Evolutionary conservation across 768 basidiomycete genomes (phyloP).

Genomic region (Hemileccinum impolitum): DNA sequence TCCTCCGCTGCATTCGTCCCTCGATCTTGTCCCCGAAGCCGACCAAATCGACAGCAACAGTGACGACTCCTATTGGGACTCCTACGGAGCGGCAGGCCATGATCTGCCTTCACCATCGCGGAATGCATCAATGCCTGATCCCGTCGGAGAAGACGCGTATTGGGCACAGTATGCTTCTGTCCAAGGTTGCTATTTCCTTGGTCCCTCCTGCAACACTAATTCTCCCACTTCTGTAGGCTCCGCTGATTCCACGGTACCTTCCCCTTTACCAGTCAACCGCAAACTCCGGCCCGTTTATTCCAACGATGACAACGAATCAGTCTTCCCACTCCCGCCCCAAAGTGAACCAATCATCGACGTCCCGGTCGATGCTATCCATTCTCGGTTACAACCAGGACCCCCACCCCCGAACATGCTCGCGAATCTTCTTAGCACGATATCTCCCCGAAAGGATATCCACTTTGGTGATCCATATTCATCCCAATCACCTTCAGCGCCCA

Average conservation of each 20-base stretch:
- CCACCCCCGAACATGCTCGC: constrained; percentile 27
- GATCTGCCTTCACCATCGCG: constrained; percentile 20
- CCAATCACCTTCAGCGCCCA: constrained; percentile 7
- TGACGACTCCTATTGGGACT: constrained; percentile 66
- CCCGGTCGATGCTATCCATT: constrained; percentile 18
- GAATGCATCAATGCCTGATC: constrained; percentile 14
- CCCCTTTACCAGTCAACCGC: constrained; percentile 37
- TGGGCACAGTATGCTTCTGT: constrained; percentile 73
- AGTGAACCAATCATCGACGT: constrained; percentile 9
- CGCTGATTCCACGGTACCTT: constrained; percentile 66
- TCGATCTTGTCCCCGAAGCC: constrained; percentile 1
- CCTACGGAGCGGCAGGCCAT: constrained; percentile 45
- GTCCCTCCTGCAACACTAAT: constrained; percentile 4
- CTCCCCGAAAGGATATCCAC: constrained; percentile 21
- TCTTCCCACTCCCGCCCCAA: constrained; percentile 5
- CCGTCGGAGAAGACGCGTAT: constrained; percentile 55
- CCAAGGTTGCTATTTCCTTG: constrained; percentile 49
- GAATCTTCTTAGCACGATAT: constrained; percentile 25
- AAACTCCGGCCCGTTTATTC: constrained; percentile 19
- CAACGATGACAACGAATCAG: not conserved
- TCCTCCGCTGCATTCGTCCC: constrained; percentile 1
- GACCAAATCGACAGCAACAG: constrained; percentile 29
- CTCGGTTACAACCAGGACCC: constrained; percentile 11
- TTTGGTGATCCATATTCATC: constrained; percentile 7
- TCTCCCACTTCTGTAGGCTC: constrained; percentile 44